Conservation (phyloP, 1,284 basidiomycete species). For the Ceratobasidium papillatum region DNA sequence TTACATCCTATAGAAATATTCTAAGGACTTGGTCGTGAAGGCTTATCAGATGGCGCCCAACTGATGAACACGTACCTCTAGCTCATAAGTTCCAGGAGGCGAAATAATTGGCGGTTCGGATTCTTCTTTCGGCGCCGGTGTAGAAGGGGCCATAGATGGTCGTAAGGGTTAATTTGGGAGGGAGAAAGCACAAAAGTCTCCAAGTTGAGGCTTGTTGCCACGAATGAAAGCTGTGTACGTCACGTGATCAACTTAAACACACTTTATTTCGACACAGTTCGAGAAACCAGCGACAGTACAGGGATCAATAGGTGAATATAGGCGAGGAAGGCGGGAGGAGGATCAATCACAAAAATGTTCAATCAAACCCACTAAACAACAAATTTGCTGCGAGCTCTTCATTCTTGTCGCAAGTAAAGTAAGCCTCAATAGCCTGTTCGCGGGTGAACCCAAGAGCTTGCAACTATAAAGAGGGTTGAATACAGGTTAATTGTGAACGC, state of each 20-base stretch:
- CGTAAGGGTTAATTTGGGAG: not conserved
- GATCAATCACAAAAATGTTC: not conserved
- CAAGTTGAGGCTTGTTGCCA: slow-evolving; percentile 28
- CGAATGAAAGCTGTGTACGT: slow-evolving; percentile 35
- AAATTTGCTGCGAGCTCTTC: slow-evolving; percentile 95
- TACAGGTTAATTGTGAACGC: not conserved
- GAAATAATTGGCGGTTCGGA: slow-evolving; percentile 38
- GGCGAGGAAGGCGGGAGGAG: not conserved
- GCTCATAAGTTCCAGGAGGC: slow-evolving; percentile 30
- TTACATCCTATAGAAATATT: slow-evolving; percentile 91
- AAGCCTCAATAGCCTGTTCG: slow-evolving; percentile 82
- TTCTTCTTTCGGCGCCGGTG: slow-evolving; percentile 38
- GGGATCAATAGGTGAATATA: slow-evolving; percentile 8
- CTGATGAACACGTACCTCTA: slow-evolving; percentile 30
- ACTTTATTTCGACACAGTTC: slow-evolving; percentile 26
- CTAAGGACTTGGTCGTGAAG: slow-evolving; percentile 55
- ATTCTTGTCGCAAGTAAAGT: slow-evolving; percentile 92
- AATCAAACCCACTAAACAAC: slow-evolving; percentile 74
- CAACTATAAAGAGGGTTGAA: slow-evolving; percentile 60
- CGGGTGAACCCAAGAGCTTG: slow-evolving; percentile 87
- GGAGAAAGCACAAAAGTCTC: not conserved
- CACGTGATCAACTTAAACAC: slow-evolving; percentile 22
- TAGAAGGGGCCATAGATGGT: slow-evolving; percentile 30
- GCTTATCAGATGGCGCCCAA: slow-evolving; percentile 29
- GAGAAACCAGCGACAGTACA: not conserved